A percentile compares a stretch with the other conserved stretches of the same genome.
Evolutionary conservation across 2,329 filamentous ascomycete species (phyloP).

Genomic region (Allantophomopsis cytisporea): DNA sequence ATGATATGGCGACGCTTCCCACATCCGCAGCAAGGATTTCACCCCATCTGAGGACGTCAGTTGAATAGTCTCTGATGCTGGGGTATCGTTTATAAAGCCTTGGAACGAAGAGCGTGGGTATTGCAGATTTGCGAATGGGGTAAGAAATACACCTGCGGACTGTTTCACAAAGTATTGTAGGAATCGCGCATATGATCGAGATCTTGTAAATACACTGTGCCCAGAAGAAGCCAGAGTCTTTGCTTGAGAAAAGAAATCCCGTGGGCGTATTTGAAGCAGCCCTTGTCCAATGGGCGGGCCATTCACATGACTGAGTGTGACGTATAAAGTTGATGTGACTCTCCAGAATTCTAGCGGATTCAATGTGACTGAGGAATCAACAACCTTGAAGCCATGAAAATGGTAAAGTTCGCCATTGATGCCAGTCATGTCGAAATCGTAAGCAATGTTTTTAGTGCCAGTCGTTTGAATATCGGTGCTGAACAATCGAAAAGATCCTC

Average conservation of each 20-base stretch:
- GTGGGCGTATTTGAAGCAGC: conserved; percentile 38
- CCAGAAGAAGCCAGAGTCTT: conserved; percentile 37
- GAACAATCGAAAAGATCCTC: conserved; percentile 44
- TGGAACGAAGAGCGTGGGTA: conserved; percentile 33
- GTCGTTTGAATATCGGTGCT: conserved; percentile 34
- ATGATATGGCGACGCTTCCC: conserved; percentile 30
- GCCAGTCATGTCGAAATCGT: conserved; percentile 46
- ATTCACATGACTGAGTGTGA: conserved; percentile 29
- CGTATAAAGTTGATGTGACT: conserved; percentile 47
- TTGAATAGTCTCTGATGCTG: conserved; percentile 25
- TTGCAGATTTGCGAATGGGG: conserved; percentile 39
- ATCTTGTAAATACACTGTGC: conserved; percentile 27
- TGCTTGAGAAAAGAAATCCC: conserved; percentile 39
- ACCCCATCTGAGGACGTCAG: conserved; percentile 38
- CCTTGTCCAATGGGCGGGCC: conserved; percentile 36
- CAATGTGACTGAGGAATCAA: conserved; percentile 45
- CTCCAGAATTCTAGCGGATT: conserved; percentile 42
- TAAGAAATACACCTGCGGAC: conserved; percentile 36
- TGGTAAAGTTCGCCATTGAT: conserved; percentile 35
- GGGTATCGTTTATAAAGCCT: conserved; percentile 38
- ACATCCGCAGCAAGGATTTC: conserved; percentile 37
- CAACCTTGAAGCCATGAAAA: conserved; percentile 48
- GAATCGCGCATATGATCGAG: conserved; percentile 32
- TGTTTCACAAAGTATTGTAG: conserved; percentile 40
- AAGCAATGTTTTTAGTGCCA: conserved; percentile 43